Evolutionary conservation across 495 filamentous ascomycete species (phyloP).

Genomic region (Penicillium silybi): DNA sequence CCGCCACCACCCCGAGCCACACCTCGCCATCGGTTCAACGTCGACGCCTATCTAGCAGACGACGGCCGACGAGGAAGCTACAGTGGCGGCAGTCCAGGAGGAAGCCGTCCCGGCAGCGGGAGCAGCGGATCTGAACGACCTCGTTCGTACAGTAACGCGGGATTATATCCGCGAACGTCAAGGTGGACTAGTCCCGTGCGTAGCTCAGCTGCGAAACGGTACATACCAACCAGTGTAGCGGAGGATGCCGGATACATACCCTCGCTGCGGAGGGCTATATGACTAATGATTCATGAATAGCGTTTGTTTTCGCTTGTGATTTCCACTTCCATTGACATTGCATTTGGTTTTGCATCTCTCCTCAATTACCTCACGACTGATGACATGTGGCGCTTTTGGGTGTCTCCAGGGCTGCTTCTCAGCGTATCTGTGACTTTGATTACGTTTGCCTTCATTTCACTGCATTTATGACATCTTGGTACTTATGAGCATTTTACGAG

Average conservation of each 20-base stretch:
- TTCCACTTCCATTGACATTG: neutral
- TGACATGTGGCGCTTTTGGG: neutral
- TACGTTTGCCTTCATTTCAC: no score
- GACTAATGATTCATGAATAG: slow-evolving; percentile 8
- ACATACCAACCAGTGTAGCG: slow-evolving; percentile 12
- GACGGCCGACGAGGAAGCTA: slow-evolving; percentile 24
- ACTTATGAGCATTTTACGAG: no score
- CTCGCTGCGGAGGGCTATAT: slow-evolving; percentile 17
- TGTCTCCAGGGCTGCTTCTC: no score
- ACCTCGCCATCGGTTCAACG: slow-evolving; percentile 14
- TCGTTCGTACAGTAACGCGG: slow-evolving; percentile 21
- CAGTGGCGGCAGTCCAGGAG: slow-evolving; percentile 16
- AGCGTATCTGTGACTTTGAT: no score
- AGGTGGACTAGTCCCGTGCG: slow-evolving; percentile 17
- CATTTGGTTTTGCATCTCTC: neutral
- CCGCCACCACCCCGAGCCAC: slow-evolving; percentile 12
- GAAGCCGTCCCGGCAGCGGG: slow-evolving; percentile 22
- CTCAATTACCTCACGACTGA: neutral
- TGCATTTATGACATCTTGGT: no score
- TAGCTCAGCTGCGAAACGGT: slow-evolving; percentile 16
- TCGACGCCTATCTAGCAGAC: slow-evolving; percentile 15
- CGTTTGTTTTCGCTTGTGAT: neutral
- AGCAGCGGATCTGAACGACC: slow-evolving; percentile 26
- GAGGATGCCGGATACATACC: slow-evolving; percentile 12
- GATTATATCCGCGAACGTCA: slow-evolving; percentile 3